Evolutionary conservation across 306 rosid species (phyloP).

Genomic region (Quercus cerris): DNA sequence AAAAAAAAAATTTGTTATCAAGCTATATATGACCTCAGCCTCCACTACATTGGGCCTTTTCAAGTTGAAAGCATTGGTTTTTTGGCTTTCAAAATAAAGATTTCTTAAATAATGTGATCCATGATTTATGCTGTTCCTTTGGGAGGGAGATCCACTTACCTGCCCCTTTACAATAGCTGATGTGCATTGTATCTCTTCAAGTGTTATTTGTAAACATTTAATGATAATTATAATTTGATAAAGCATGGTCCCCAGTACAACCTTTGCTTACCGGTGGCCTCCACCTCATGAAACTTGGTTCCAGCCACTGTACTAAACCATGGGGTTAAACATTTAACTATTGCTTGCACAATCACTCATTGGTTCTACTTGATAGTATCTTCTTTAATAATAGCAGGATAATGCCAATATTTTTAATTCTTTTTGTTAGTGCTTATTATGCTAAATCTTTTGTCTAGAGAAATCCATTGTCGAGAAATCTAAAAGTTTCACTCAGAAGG

Average conservation of each 20-base stretch:
- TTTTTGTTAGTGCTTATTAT: constrained; percentile 10
- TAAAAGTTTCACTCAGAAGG: constrained; percentile 57
- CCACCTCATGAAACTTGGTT: background rate
- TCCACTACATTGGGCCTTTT: background rate
- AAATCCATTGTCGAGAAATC: constrained; percentile 68
- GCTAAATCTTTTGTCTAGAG: constrained; percentile 37
- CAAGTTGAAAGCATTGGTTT: background rate
- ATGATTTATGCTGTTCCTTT: background rate
- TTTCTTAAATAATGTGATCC: background rate
- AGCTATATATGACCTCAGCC: background rate
- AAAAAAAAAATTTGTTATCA: background rate
- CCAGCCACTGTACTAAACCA: background rate
- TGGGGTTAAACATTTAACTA: background rate
- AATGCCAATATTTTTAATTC: constrained; percentile 6
- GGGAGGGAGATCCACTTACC: background rate
- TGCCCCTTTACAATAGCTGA: background rate
- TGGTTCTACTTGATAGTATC: background rate
- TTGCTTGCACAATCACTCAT: background rate
- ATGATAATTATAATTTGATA: background rate
- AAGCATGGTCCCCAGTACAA: background rate
- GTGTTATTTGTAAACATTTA: background rate
- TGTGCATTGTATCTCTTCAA: background rate
- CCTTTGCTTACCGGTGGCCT: background rate
- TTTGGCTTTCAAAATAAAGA: background rate
- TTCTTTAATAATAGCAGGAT: background rate